Percentiles rank a stretch among this genome's conserved stretches.
These are phyloP conservation scores for Isatis tinctoria DNA, from an alignment of 345 rosid genomes.

Conservation along the genomic window DNA sequence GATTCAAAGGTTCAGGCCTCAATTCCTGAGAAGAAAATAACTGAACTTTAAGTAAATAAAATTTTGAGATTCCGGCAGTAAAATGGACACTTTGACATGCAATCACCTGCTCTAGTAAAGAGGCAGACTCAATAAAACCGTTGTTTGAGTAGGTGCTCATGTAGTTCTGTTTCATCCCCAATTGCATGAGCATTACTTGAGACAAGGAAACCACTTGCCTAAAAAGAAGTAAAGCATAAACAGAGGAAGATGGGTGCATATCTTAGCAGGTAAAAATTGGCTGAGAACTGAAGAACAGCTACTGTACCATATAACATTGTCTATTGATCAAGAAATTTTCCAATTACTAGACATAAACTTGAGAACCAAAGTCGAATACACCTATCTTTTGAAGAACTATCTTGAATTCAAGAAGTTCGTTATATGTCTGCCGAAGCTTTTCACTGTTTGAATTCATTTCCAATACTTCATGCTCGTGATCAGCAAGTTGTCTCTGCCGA, in stretches of 20 bases:
- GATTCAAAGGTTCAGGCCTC: conserved; percentile 56
- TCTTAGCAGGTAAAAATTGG: background rate
- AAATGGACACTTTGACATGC: conserved; percentile 9
- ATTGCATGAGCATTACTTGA: conserved; percentile 66
- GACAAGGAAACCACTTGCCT: conserved; percentile 84
- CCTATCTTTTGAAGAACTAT: conserved; percentile 83
- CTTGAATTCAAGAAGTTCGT: conserved; percentile 92
- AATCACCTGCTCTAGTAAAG: conserved; percentile 79
- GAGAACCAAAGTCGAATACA: conserved; percentile 10
- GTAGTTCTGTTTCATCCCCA: conserved; percentile 68
- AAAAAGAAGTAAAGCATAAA: conserved; percentile 20
- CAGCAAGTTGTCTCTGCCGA: conserved; percentile 74
- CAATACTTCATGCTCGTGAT: conserved; percentile 83
- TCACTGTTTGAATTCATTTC: conserved; percentile 95
- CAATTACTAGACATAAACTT: background rate
- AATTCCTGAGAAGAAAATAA: conserved; percentile 53
- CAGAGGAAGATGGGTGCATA: conserved; percentile 4
- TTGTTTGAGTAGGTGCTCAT: conserved; percentile 57
- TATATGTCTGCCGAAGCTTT: conserved; percentile 78
- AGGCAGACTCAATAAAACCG: conserved; percentile 48
- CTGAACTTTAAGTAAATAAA: conserved; percentile 15
- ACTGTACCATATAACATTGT: background rate
- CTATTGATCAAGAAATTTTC: background rate
- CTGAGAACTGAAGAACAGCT: background rate
- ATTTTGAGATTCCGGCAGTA: conserved; percentile 15